Evolutionary conservation across 2,329 filamentous ascomycete genomes (phyloP), one percentile per base, ranked within the genome.

Genomic region (Fusarium armeniacum): DNA sequence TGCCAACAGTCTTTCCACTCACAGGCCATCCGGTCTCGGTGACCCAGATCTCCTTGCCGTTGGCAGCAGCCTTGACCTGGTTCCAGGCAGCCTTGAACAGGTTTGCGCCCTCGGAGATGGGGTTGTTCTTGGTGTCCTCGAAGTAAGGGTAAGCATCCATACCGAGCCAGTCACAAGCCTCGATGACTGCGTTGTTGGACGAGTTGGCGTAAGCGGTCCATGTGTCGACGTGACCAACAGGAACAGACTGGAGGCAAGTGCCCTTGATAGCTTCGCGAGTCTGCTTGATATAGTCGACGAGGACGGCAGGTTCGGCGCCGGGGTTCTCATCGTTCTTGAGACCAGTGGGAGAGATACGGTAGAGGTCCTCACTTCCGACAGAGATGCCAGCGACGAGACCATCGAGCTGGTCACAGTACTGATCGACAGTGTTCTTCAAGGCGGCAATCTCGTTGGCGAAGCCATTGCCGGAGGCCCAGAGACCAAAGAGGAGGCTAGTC

Each of bases 21-120:
- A 94, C 89, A 50, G 94, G 93, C 89, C 92, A 96, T 70, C 94
- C 94, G 18, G 93, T 96, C 85, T 97, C 93, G 30, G 93, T 96
- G 67, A 97, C 86, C 92, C 92, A 96, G 73, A 97, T 87, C 20
- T 87, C 83, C 85, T 94, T 95, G 76, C 87, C 87, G 36, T 85
- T 82, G 36, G 87, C 85, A 45, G 84, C 89, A 18, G 77, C 80
- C 67, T 86, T 79, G 35, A 91, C 92, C 62, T 85, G 83, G 51
- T 84, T 80, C 40, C 91, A 83, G 18, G 93, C 90, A 16, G 86
- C 84, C 76, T 90, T 83, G 84, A 97, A 96, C 52, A 94, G 87
- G 20, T 79, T 73, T 75, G 88, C 87, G 73, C 85, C 90, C 67
- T 89, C 84, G 2, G 83, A 83, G 74, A 97, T 90, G 73, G 80